Evolutionary conservation across 495 filamentous ascomycete species (phyloP).

Genomic region (Barbatosphaeria neglecta): DNA sequence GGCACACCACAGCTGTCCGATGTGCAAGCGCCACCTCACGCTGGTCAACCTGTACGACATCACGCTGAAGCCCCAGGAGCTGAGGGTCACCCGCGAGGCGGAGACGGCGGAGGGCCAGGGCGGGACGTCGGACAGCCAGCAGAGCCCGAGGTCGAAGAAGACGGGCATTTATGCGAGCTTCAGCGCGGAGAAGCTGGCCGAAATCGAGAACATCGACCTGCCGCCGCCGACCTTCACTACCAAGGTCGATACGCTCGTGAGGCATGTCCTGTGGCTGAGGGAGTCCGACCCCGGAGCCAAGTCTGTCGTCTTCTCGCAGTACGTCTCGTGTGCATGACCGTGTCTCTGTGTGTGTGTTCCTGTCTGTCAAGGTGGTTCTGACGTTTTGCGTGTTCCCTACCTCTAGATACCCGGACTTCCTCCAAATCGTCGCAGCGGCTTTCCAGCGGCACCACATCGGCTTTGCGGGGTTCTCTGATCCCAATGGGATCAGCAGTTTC

Average conservation of each 20-base stretch:
- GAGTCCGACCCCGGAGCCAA: constrained; percentile 78
- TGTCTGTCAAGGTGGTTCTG: too few species aligned
- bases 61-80: constrained; percentile 63
- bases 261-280: constrained; percentile 77
- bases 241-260: constrained; percentile 73
- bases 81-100: constrained; percentile 56
- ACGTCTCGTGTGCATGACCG: too few species aligned
- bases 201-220: constrained; percentile 77
- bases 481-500: constrained; percentile 59
- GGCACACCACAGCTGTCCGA: constrained; percentile 52
- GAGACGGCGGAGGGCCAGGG: constrained; percentile 26
- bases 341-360: too few species aligned
- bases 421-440: constrained; percentile 59
- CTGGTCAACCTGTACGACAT: constrained; percentile 65
- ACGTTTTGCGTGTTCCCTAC: not conserved
- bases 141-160: constrained; percentile 9
- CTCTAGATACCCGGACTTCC: constrained; percentile 53
- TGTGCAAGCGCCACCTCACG: constrained; percentile 60
- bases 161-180: constrained; percentile 66
- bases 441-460: constrained; percentile 59
- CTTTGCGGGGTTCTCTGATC: constrained; percentile 50
- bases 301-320: constrained; percentile 86
- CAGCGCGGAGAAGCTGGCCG: constrained; percentile 51
- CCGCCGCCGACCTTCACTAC: constrained; percentile 63
- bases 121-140: not conserved